phyloP scores from a whole-genome alignment of 495 filamentous ascomycete species.

The Aspergillus incahuasiensis region DNA sequence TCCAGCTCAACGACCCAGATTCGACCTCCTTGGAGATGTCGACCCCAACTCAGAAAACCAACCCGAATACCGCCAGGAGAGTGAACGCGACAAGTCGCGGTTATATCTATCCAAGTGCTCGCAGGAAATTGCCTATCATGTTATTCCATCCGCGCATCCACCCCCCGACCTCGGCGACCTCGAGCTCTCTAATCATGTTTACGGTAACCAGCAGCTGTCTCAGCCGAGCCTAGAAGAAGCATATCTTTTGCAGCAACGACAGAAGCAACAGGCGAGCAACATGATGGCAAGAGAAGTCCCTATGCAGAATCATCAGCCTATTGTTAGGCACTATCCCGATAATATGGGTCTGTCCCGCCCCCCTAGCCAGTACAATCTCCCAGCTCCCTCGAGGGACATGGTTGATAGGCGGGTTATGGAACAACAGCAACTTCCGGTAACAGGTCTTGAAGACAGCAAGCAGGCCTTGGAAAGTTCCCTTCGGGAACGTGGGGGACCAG shows the following conservation, averaged over 20 bases:
- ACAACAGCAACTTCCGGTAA: conserved; percentile 32
- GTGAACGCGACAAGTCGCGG: conserved; percentile 48
- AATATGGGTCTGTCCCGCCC: conserved; percentile 32
- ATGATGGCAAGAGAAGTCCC: conserved; percentile 42
- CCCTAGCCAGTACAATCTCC: conserved; percentile 29
- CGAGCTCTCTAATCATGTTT: conserved; percentile 45
- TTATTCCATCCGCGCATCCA: conserved; percentile 46
- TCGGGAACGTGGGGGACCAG: conserved; percentile 54
- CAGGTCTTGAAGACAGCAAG: conserved; percentile 37
- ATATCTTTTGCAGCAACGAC: conserved; percentile 43
- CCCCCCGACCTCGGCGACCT: conserved; percentile 42
- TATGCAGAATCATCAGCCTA: conserved; percentile 45
- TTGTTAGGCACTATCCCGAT: conserved; percentile 41
- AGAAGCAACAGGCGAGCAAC: conserved; percentile 41
- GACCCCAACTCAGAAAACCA: conserved; percentile 50
- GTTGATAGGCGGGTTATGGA: conserved; percentile 38
- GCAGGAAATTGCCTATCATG: conserved; percentile 52
- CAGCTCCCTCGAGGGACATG: conserved; percentile 22
- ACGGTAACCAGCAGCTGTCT: conserved; percentile 41
- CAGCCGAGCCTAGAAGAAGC: conserved; percentile 49
- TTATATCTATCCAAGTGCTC: conserved; percentile 51
- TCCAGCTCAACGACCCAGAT: conserved; percentile 37
- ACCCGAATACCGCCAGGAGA: conserved; percentile 53
- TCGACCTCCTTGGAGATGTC: conserved; percentile 37
- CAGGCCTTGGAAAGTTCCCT: conserved; percentile 34